Base-by-base conservation (phyloP, 192 early-diverging fungal genomes). In the Coemansia sp. region DNA sequence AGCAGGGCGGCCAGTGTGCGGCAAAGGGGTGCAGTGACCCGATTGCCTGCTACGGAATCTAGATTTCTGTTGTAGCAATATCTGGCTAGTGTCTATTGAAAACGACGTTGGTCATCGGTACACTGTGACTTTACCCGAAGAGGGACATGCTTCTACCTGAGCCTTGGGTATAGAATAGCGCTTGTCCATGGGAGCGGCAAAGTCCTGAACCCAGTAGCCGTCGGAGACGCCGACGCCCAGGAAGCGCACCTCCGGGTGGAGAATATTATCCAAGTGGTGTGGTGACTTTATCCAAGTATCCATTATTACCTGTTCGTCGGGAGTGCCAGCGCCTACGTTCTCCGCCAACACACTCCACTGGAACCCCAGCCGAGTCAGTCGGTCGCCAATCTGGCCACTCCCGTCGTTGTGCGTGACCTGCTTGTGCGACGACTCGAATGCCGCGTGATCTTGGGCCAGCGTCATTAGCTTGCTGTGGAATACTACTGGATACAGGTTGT, bases 1-100 rank as follows among this genome's bases (percentile, higher is more conserved):
- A 76, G 42, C 82, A 78, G 26, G 61, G 76, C 37, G 69, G 76
- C 0, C 76, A 78, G 38, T 66, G 76, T 18, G 64, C 76, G 3
- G 12, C 64, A 40, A 77, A 77, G 54, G 75, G 69, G 7, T 72
- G 75, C 58, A 25, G 29, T 11, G 66, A 78, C 45, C 16, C 31
- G 41, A 78, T 78, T 27, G 54, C 46, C 18, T 78, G 76, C 59
- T 73, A 78, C 30, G 67, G 60, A 5, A 62, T 62, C 5, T 38
- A 20, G 35, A 38, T 22, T 41, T 25, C 23, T 23, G 19, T 7
- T 29, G 28, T 29, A 8, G 4, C 28, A 29, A 8, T 1, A 10
- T 14, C 28, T 18, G 1, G 13, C 6, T 31, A 29, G 28, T 29
- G 18, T 17, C 1, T 31, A 31, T 29, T 16, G n/a, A 19, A 44